Percentiles rank a stretch among this genome's conserved stretches.
Conservation (phyloP, 257 asterid genomes). For the Parsonsia alboflavescens region DNA sequence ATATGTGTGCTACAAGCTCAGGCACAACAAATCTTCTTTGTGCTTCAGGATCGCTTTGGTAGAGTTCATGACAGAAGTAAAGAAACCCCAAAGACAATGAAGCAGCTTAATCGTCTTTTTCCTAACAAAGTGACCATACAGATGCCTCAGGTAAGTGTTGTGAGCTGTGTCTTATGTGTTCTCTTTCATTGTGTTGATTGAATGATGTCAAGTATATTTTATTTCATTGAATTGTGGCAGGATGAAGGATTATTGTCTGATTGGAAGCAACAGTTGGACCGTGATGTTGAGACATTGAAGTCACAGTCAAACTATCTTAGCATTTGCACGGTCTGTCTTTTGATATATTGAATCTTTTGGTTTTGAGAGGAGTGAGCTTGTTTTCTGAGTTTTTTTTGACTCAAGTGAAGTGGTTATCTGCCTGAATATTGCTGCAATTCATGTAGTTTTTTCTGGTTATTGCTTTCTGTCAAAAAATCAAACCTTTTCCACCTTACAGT, state of each 20-base stretch:
- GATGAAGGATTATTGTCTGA: conserved; percentile 68
- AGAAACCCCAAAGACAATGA: conserved; percentile 77
- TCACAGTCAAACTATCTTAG: conserved; percentile 66
- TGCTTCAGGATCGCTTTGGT: conserved; percentile 66
- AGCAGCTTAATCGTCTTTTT: conserved; percentile 82
- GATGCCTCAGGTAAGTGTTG: conserved; percentile 69
- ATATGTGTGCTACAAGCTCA: background rate
- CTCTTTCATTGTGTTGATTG: background rate
- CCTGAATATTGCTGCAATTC: background rate
- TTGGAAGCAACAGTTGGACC: conserved; percentile 86
- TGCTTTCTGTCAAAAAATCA: background rate
- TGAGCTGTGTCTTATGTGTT: background rate
- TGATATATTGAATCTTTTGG: background rate
- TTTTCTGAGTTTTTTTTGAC: background rate
- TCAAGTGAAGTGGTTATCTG: background rate
- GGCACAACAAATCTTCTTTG: background rate
- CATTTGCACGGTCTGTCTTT: conserved; percentile 61
- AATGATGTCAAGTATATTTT: background rate
- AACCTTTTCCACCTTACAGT: background rate
- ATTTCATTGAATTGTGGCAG: conserved; percentile 34
- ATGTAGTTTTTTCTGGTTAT: background rate
- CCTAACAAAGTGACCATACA: conserved; percentile 89
- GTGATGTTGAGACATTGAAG: conserved; percentile 77
- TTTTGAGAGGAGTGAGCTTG: background rate
- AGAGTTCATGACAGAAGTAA: conserved; percentile 75